These are phyloP conservation scores for Helicostylum pulchrum DNA, from an alignment of 192 early-diverging fungal species.

Conservation along the genomic window DNA sequence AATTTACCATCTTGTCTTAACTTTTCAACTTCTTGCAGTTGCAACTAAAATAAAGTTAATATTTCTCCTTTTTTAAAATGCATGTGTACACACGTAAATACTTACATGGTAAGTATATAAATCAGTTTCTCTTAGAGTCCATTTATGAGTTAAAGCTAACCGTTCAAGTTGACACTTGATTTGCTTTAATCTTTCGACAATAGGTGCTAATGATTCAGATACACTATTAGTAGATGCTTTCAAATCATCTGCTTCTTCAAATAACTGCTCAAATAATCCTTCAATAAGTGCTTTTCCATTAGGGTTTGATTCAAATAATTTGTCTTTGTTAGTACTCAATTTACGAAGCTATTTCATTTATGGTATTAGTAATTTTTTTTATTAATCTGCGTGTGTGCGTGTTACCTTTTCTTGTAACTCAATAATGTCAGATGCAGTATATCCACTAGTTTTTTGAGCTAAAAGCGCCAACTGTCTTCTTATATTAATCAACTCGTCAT, in stretches of 20 bases:
- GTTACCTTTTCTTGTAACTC: constrained; percentile 65
- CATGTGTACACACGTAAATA: background rate
- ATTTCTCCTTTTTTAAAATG: constrained; percentile 1
- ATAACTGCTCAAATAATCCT: constrained; percentile 78
- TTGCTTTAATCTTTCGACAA: constrained; percentile 49
- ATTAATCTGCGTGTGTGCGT: background rate
- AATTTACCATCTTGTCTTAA: constrained; percentile 84
- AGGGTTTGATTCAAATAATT: constrained; percentile 56
- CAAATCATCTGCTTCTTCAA: constrained; percentile 79
- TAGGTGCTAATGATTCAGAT: constrained; percentile 29
- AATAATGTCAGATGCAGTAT: constrained; percentile 39
- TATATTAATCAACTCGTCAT: constrained; percentile 69
- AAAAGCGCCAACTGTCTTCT: constrained; percentile 54
- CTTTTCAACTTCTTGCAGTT: constrained; percentile 80
- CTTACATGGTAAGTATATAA: constrained; percentile 65
- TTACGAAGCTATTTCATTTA: background rate
- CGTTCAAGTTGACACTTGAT: constrained; percentile 77
- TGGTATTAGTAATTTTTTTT: background rate
- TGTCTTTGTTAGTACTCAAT: constrained; percentile 35
- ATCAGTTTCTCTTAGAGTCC: constrained; percentile 80
- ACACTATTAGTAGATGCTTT: constrained; percentile 33
- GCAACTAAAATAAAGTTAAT: constrained; percentile 42
- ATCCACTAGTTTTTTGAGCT: constrained; percentile 34
- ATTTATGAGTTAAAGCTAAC: constrained; percentile 68
- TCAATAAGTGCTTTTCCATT: constrained; percentile 83